Percentiles rank a stretch among this genome's conserved stretches.
Evolutionary conservation across 306 rosid species (phyloP).

Genomic region (Vigna radiata): DNA sequence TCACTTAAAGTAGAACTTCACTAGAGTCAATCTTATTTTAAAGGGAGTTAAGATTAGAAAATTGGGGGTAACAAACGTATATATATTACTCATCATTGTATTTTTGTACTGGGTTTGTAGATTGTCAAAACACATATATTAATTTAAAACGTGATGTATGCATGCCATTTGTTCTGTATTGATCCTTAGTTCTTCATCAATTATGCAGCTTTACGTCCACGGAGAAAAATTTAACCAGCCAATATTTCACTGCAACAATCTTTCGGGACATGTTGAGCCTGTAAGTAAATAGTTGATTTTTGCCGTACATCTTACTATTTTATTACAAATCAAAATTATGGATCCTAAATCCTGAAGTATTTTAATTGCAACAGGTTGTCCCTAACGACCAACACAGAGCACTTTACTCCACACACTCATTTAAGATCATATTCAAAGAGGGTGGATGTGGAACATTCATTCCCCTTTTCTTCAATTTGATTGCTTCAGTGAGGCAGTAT

Average conservation of each 20-base stretch:
- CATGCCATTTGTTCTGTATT: not conserved
- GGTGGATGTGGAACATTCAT: slow-evolving; percentile 97
- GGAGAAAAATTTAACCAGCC: slow-evolving; percentile 97
- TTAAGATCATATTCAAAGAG: slow-evolving; percentile 94
- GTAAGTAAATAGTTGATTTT: slow-evolving; percentile 57
- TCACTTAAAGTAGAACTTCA: too few relatives aligned
- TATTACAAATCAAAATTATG: not conserved
- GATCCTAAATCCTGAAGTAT: slow-evolving; percentile 25
- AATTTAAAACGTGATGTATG: not conserved
- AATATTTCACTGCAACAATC: slow-evolving; percentile 93
- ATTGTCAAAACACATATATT: slow-evolving; percentile 1
- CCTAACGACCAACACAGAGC: slow-evolving; percentile 82
- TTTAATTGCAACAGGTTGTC: slow-evolving; percentile 63
- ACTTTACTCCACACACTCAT: slow-evolving; percentile 81
- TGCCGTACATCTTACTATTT: not conserved
- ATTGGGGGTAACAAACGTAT: not conserved
- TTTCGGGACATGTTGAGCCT: slow-evolving; percentile 92
- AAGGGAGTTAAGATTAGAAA: not conserved
- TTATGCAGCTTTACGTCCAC: slow-evolving; percentile 76
- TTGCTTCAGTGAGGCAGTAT: slow-evolving; percentile 81
- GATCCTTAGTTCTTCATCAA: slow-evolving; percentile 25
- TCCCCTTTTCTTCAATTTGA: slow-evolving; percentile 94
- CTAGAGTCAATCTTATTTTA: too few relatives aligned
- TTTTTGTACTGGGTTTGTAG: not conserved
- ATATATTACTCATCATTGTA: not conserved